phyloP scores from a whole-genome alignment of 176 grass and related monocot species.

The Typha latifolia region DNA sequence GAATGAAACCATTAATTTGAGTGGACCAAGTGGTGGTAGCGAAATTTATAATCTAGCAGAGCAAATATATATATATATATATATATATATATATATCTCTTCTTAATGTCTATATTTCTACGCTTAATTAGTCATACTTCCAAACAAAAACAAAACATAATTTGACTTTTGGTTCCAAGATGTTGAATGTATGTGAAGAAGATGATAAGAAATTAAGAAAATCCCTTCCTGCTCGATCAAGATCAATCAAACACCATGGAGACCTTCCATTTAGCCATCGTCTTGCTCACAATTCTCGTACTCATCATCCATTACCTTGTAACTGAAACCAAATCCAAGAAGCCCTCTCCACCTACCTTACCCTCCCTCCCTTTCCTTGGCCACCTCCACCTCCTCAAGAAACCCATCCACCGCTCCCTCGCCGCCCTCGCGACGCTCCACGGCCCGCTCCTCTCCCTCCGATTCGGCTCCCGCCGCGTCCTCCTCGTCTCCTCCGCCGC shows the following conservation, averaged over 20 bases:
- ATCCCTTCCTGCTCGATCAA: background rate
- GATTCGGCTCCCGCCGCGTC: slow-evolving; percentile 35
- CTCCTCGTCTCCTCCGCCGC: slow-evolving; percentile 41
- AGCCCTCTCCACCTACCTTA: background rate
- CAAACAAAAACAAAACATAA: too few species aligned
- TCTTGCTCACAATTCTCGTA: background rate
- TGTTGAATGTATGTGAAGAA: too few species aligned
- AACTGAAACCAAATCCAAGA: background rate
- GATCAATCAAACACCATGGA: background rate
- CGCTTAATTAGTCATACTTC: too few species aligned
- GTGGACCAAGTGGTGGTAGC: too few species aligned
- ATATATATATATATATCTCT: too few species aligned
- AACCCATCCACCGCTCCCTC: slow-evolving; percentile 43
- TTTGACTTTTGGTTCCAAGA: too few species aligned
- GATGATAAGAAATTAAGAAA: too few species aligned
- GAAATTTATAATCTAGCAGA: too few species aligned
- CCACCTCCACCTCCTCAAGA: slow-evolving; percentile 55
- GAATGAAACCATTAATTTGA: too few species aligned
- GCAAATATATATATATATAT: too few species aligned
- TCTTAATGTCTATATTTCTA: too few species aligned
- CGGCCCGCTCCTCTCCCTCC: slow-evolving; percentile 43
- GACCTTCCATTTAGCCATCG: background rate
- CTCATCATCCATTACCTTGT: background rate
- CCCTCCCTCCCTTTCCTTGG: slow-evolving; percentile 47
- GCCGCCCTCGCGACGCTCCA: slow-evolving; percentile 9